Percentiles rank a stretch among this genome's conserved stretches.
Conservation (phyloP, 176 grass and related monocot species). For the Areca catechu region DNA sequence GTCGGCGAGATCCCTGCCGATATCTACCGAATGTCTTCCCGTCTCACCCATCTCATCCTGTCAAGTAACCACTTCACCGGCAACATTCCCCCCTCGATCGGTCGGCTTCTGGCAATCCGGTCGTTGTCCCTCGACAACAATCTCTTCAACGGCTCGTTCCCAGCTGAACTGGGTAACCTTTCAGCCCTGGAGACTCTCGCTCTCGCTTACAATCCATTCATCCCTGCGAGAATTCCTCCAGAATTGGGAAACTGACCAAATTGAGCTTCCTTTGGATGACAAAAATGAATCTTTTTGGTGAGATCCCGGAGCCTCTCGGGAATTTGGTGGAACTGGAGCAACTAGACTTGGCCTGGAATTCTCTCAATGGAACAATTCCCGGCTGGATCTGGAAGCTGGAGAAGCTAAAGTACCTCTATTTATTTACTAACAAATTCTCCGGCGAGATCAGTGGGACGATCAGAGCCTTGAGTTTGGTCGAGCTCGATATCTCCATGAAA, state of each 20-base stretch:
- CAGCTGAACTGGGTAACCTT: constrained; percentile 24
- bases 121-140: constrained; percentile 35
- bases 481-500: constrained; percentile 55
- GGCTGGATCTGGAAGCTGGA: constrained; percentile 30
- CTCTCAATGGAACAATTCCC: constrained; percentile 23
- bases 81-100: constrained; percentile 21
- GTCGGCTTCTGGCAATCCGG: constrained; percentile 10
- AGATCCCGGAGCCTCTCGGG: constrained; percentile 17
- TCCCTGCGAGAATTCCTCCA: background rate
- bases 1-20: constrained; percentile 19
- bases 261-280: constrained; percentile 23
- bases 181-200: constrained; percentile 19
- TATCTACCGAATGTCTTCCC: constrained; percentile 16
- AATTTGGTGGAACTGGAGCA: constrained; percentile 20
- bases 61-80: constrained; percentile 33
- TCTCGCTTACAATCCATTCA: constrained; percentile 27
- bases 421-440: constrained; percentile 19
- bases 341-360: constrained; percentile 19
- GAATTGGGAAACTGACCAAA: constrained; percentile 28
- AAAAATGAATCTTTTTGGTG: constrained; percentile 13
- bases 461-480: background rate
- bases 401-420: constrained; percentile 22
- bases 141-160: constrained; percentile 45
- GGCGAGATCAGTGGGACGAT: constrained; percentile 22
- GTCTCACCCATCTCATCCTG: constrained; percentile 33